Percentiles rank a stretch among this genome's conserved stretches.
These are phyloP conservation scores for Amaranthus hypochondriacus DNA, from an alignment of 148 eudicot species.

Conservation along the genomic window DNA sequence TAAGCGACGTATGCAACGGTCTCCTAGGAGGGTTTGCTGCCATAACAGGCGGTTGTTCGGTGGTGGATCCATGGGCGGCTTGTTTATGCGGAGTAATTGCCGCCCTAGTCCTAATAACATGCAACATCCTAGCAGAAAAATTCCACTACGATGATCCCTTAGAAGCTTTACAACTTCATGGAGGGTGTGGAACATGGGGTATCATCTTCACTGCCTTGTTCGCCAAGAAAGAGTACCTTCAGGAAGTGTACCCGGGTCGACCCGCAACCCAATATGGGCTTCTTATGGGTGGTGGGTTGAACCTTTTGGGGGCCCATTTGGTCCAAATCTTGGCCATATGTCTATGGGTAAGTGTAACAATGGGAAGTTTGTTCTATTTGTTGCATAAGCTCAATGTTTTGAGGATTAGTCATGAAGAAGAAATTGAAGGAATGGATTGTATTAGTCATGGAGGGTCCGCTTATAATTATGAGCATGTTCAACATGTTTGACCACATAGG, in stretches of 20 bases:
- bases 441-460: slow-evolving; percentile 43
- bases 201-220: slow-evolving; percentile 36
- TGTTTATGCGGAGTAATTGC: slow-evolving; percentile 24
- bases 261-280: slow-evolving; percentile 20
- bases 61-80: slow-evolving; percentile 29
- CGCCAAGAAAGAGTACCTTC: slow-evolving; percentile 33
- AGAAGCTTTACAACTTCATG: slow-evolving; percentile 31
- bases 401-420: slow-evolving; percentile 33
- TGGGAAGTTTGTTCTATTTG: slow-evolving; percentile 31
- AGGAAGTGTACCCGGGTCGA: slow-evolving; percentile 28
- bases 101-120: slow-evolving; percentile 14
- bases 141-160: slow-evolving; percentile 23
- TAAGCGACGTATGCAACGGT: slow-evolving; percentile 27
- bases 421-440: slow-evolving; percentile 35
- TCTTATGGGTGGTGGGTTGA: slow-evolving; percentile 40
- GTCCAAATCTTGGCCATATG: slow-evolving; percentile 30
- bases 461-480: not conserved
- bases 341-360: slow-evolving; percentile 36
- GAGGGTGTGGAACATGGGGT: slow-evolving; percentile 44
- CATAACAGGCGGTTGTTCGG: slow-evolving; percentile 23
- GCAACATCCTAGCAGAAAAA: slow-evolving; percentile 29
- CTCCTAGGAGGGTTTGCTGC: slow-evolving; percentile 26
- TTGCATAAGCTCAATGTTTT: slow-evolving; percentile 29
- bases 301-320: slow-evolving; percentile 32
- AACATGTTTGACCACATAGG: too few species aligned